Evolutionary conservation across 2,329 filamentous ascomycete species (phyloP), one percentile per base, ranked within the genome.

Genomic region (Trichoderma sp.): DNA sequence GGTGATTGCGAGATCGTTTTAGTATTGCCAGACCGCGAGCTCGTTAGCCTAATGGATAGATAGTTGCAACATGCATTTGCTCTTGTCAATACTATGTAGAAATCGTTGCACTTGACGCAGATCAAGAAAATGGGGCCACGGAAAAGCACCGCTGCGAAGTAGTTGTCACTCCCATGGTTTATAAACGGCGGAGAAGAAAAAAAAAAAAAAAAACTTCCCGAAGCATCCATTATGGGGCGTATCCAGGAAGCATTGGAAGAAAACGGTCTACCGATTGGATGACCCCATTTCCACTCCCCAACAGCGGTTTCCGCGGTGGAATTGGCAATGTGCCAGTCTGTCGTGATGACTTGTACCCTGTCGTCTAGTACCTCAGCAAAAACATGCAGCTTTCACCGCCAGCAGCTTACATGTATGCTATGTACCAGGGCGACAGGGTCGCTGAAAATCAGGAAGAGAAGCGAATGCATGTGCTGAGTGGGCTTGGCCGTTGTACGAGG

Each of bases 351-450:
- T 43, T 60, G 41, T 60, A 60, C 57, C 30, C 45, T 51, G 43
- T 39, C 34, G 48, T 28, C 30, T 50, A 50, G 57, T 39, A 30
- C 30, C 9, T 7, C 9, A 39, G 34, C 34, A 43, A 3, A 24
- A 24, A 60, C 50, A 60, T 60, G 57, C 57, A 51, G 57, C 57
- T 5, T 60, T 60, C 57, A 60, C 57, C 57, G 57, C 57, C 30
- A 34, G 19, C 44, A 39, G 56, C 56, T 39, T 50, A 50, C 44
- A 56, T 21, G 21, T 34, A 24, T 24, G 3, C 21, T 24, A 24
- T n/a, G 34, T 39, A 48, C 19, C 44, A 59, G 39, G 56, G 15
- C 28, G 30, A 41, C 44, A 59, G 56, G 56, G 56, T 48, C 44
- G 30, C 50, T 17, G 57, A 51, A 28, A 50, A 43, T 51, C 43